Base-by-base conservation (phyloP, 352 stramenopile species). In the Phytophthora litchii region DNA sequence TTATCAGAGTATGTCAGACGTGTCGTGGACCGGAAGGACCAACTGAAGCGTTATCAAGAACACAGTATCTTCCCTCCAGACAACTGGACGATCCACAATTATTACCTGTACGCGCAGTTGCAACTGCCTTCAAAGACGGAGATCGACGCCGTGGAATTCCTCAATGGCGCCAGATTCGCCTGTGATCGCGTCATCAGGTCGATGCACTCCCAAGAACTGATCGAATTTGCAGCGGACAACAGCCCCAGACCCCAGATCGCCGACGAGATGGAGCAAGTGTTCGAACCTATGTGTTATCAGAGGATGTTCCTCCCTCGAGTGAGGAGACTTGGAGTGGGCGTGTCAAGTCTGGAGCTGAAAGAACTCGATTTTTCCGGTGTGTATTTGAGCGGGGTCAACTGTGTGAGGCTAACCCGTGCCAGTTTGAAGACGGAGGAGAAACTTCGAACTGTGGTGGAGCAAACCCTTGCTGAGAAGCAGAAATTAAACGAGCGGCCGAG, bases 71-170 rank as follows among this genome's bases (percentile, higher is more conserved):
- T 73, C 37, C 54, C 44, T 4, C 64, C 64, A 21, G 27, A 5
- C 16, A 60, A 60, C 27, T 53, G 49, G 40, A 35, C 20, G 10
- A 20, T 69, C 8, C 54, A 32, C 17, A 69, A 69, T 58, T 71
- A 67, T 40, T 56, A 69, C 2, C 41, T 74, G 10, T 79, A 67
- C 34, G 50, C 62, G 1, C 61, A 73, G 37, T 49, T 82, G 42
- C 69, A 82, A 49, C 13, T 74, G 49, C 73, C 73, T 2, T 19
- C 37, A 21, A 52, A 64, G 25, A 79, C 73, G 13, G 48, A 77
- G 44, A 63, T 82, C 35, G 73, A 82, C 59, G 67, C 60, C 9
- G 44, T 75, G 1, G 73, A 82, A n/a, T 82, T 82, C 37, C 49
- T 82, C 3, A 57, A 70, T 11, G 73, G 73, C 25, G 73, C 73